These are phyloP conservation scores for Neolentinus lepideus DNA, from an alignment of 1,284 basidiomycete genomes.

Conservation along the genomic window DNA sequence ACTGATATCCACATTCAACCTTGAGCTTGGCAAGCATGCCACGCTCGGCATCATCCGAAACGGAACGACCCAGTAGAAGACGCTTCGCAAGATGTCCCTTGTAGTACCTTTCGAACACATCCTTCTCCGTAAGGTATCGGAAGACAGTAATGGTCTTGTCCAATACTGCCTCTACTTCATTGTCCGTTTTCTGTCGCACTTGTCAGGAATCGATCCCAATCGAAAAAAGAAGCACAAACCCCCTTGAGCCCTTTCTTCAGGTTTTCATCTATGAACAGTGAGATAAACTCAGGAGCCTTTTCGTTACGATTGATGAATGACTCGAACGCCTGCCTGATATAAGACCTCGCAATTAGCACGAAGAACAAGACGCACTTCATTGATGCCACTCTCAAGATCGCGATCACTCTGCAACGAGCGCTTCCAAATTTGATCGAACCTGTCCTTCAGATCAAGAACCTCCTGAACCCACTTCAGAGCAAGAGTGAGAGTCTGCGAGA, in stretches of 20 bases:
- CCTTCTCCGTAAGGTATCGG: conserved; percentile 93
- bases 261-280: conserved; percentile 96
- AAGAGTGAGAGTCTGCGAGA: conserved; percentile 38
- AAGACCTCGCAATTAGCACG: not conserved
- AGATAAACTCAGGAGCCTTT: conserved; percentile 91
- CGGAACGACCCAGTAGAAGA: conserved; percentile 78
- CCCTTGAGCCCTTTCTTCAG: conserved; percentile 94
- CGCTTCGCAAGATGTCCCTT: conserved; percentile 94
- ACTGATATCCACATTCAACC: conserved; percentile 93
- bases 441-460: conserved; percentile 88
- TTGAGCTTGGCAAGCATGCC: conserved; percentile 99
- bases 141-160: conserved; percentile 97
- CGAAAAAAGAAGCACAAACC: conserved; percentile 37
- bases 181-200: conserved; percentile 78
- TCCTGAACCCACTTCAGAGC: conserved; percentile 96
- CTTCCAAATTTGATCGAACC: conserved; percentile 75
- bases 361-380: conserved; percentile 55
- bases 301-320: conserved; percentile 88
- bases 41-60: conserved; percentile 96
- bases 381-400: conserved; percentile 78
- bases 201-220: conserved; percentile 1
- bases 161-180: conserved; percentile 83
- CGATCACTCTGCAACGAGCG: conserved; percentile 70
- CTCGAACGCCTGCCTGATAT: conserved; percentile 73
- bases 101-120: conserved; percentile 98